A percentile compares a stretch with the other conserved stretches of the same genome.
Evolutionary conservation across 805 yeast species (phyloP).

Genomic region (Wickerhamomyces pijperi): DNA sequence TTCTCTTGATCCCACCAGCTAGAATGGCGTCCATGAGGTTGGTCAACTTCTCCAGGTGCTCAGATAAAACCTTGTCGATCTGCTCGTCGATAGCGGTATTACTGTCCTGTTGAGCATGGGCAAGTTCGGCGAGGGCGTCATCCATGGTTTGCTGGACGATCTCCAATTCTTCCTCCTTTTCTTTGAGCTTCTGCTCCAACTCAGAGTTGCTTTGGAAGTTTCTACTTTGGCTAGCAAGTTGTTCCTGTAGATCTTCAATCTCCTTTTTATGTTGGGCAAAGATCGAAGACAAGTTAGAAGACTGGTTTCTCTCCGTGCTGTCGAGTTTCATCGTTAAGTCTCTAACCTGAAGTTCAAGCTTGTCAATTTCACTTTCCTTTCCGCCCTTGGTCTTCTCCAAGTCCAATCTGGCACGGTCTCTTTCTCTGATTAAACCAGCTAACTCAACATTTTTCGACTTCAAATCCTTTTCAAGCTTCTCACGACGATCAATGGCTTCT

Average conservation of each 20-base stretch:
- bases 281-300: slow-evolving; percentile 48
- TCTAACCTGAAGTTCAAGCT: slow-evolving; percentile 51
- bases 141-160: slow-evolving; percentile 73
- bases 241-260: slow-evolving; percentile 35
- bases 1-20: slow-evolving; percentile 53
- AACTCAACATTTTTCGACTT: slow-evolving; percentile 79
- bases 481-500: slow-evolving; percentile 78
- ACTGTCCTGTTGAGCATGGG: slow-evolving; percentile 34
- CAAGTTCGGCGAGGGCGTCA: slow-evolving; percentile 51
- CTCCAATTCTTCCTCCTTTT: slow-evolving; percentile 70
- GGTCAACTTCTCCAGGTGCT: slow-evolving; percentile 37
- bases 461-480: slow-evolving; percentile 69
- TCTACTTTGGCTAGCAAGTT: slow-evolving; percentile 18
- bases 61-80: slow-evolving; percentile 39
- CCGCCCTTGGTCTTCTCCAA: slow-evolving; percentile 58
- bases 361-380: slow-evolving; percentile 55
- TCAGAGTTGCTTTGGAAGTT: slow-evolving; percentile 13
- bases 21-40: slow-evolving; percentile 62
- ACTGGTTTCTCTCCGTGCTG: slow-evolving; percentile 50
- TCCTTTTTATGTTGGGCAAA: slow-evolving; percentile 56
- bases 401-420: slow-evolving; percentile 81
- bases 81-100: slow-evolving; percentile 47
- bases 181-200: slow-evolving; percentile 38
- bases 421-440: slow-evolving; percentile 80
- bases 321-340: slow-evolving; percentile 47